A percentile compares a stretch with the other conserved stretches of the same genome.
Conservation (phyloP, 2,329 filamentous ascomycete species). For the Cytospora schulzeri region DNA sequence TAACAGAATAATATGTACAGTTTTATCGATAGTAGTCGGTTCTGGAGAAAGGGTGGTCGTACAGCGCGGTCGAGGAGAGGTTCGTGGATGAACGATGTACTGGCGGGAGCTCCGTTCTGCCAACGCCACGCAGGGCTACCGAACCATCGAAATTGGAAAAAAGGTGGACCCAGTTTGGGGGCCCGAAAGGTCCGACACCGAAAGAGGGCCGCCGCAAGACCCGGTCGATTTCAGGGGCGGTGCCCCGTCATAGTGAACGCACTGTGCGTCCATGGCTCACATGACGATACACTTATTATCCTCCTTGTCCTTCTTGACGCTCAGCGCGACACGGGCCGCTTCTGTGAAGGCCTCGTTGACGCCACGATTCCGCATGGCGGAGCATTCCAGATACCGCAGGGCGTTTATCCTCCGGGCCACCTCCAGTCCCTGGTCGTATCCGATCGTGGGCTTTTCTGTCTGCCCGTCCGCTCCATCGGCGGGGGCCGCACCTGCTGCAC, state of each 20-base stretch:
- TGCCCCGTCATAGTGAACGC: not conserved
- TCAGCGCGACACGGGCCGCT: constrained; percentile 88
- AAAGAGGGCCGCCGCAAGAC: not conserved
- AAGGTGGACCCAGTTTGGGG: not conserved
- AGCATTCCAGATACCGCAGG: constrained; percentile 95
- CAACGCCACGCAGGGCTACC: not conserved
- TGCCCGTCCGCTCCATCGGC: constrained; percentile 39
- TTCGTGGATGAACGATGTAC: not conserved
- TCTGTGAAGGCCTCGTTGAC: constrained; percentile 99
- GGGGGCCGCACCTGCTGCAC: constrained; percentile 37
- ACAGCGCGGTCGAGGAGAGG: not conserved
- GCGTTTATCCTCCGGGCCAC: constrained; percentile 91
- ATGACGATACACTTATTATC: constrained; percentile 63
- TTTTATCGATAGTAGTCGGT: not conserved
- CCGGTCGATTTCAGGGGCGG: not conserved
- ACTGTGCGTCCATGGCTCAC: constrained; percentile 41
- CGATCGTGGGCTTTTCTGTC: constrained; percentile 71
- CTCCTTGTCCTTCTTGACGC: constrained; percentile 67
- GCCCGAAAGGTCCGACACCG: not conserved
- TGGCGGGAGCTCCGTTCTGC: not conserved
- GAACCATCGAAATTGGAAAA: not conserved
- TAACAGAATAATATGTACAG: not conserved
- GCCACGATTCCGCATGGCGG: constrained; percentile 94
- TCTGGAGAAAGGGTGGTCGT: not conserved
- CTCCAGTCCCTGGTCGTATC: constrained; percentile 88